These are phyloP conservation scores for Suhomyces bribrorum DNA, from an alignment of 1,139 yeast species.

Conservation along the genomic window DNA sequence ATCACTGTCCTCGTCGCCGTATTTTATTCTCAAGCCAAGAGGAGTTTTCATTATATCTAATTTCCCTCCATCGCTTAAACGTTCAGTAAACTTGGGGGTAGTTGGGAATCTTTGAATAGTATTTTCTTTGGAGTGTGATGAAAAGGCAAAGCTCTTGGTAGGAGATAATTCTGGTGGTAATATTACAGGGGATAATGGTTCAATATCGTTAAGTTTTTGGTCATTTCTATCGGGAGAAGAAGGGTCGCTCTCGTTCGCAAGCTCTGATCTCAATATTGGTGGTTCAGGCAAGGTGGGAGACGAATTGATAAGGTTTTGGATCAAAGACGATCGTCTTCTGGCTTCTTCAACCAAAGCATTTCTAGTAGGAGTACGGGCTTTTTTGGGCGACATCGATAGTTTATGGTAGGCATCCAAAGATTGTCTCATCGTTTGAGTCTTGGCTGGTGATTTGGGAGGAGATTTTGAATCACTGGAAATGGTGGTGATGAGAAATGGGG, in stretches of 20 bases:
- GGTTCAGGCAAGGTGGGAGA: conserved; percentile 56
- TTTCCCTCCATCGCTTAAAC: conserved; percentile 18
- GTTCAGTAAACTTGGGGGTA: conserved; percentile 42
- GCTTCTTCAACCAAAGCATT: conserved; percentile 19
- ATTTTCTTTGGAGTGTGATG: conserved; percentile 22
- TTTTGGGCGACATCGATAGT: conserved; percentile 39
- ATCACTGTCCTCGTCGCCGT: conserved; percentile 34
- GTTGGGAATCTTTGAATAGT: conserved; percentile 50
- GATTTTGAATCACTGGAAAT: conserved; percentile 13
- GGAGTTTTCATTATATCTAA: conserved; percentile 29
- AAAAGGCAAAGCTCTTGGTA: conserved; percentile 11
- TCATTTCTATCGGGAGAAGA: conserved; percentile 15
- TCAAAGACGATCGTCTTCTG: conserved; percentile 41
- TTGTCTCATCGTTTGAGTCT: conserved; percentile 34
- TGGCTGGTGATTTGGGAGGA: conserved; percentile 13
- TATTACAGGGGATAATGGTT: conserved; percentile 26
- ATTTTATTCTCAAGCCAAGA: conserved; percentile 24
- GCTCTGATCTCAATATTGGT: conserved; percentile 42
- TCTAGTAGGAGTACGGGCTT: conserved; percentile 27
- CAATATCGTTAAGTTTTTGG: conserved; percentile 12
- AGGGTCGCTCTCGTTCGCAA: conserved; percentile 15
- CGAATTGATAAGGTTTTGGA: conserved; percentile 46
- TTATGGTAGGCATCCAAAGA: conserved; percentile 40
- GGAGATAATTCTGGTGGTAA: conserved; percentile 26
- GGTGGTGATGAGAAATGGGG: conserved; percentile 23